Evolutionary conservation across 2,329 filamentous ascomycete genomes (phyloP), one percentile per base, ranked within the genome.

Genomic region (Zymoseptoria brevis): DNA sequence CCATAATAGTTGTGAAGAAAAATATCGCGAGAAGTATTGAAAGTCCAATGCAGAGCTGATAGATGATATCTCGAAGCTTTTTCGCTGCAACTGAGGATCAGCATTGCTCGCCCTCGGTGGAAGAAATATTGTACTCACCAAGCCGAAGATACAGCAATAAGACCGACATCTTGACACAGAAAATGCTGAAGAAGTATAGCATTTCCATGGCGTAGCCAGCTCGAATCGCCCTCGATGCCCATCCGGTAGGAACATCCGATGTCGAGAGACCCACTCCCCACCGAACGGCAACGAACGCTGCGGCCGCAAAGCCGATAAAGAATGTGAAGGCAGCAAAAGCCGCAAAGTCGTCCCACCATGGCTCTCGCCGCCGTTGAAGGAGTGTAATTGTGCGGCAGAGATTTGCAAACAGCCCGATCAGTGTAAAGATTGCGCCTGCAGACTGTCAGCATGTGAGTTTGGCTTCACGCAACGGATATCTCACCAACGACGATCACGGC

Each of bases 141-240:
- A 76, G 69, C 30, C 73, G 72, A 26, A 71, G 63, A 61, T 76
- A 76, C 65, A 76, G 71, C 57, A 74, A 64, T 7, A 76, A 68
- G 7, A 76, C 67, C 0, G 73, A 74, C 50, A 75, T 67, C 64
- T 76, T 75, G 60, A 76, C 68, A 52, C 69, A 71, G 70, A 74
- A 75, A 57, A 76, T 74, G 56, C 73, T 74, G 50, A 67, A 58
- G 60, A 75, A 74, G 64, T 76, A 76, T 62, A 75, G 74, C 19
- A 71, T 60, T 63, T 71, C 66, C 66, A 67, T 61, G 4, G 60
- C 60, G 50, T 68, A 67, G 49, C 70, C 62, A 9, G 66, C 61
- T 68, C 66, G 58, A 21, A 68, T 57, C 26, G 66, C 66, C 22
- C 55, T 63, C 16, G 49, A 50, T 48, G 54, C 59, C 66, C 64